Base-by-base conservation (phyloP, 208 protist species). In the Trypanosoma platydactyli region DNA sequence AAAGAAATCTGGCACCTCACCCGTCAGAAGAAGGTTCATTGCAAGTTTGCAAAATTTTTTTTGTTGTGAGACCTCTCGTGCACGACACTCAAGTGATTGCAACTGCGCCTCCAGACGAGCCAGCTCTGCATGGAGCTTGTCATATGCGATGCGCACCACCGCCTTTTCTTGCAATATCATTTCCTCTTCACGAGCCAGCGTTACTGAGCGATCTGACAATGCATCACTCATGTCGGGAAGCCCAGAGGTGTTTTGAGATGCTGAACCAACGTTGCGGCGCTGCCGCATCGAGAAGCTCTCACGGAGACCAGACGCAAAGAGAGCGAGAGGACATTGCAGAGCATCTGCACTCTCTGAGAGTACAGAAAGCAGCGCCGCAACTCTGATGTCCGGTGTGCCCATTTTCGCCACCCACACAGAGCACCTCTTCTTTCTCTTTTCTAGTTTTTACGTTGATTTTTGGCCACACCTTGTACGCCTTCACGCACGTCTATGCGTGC, bases 51-150 rank as follows among this genome's bases (percentile, higher is more conserved):
- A 94, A 41, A 94, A 63, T 25, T 77, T 77, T 60, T 91, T 89
- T 64, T 91, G 84, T 56, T 92, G 76, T 53, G 68, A 58, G 16
- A 91, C 78, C 40, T 88, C 80, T 41, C 75, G 35, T 50, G 84
- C 55, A 24, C 81, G 83, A 7, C 71, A 61, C 70, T 88, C 79
- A 44, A 88, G 79, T 25, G 83, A 71, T 11, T 76, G 73, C 64
- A 94, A 77, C 61, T 93, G 88, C 64, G 86, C 83, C 74, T 96
- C 87, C 18, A 92, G 79, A 24, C 90, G 83, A 29, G 76, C 70
- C 45, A 94, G 50, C 61, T 96, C 90, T 0, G 88, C 87, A 11
- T 77, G 77, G 22, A 96, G 74, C 56, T 92, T 92, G 57, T 96
- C 90, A 44, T 84, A 80, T 22, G 89, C 80, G 22, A 84, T 24